phyloP scores from a whole-genome alignment of 139 green algal genomes.

The Chlamydomonas eustigma region DNA sequence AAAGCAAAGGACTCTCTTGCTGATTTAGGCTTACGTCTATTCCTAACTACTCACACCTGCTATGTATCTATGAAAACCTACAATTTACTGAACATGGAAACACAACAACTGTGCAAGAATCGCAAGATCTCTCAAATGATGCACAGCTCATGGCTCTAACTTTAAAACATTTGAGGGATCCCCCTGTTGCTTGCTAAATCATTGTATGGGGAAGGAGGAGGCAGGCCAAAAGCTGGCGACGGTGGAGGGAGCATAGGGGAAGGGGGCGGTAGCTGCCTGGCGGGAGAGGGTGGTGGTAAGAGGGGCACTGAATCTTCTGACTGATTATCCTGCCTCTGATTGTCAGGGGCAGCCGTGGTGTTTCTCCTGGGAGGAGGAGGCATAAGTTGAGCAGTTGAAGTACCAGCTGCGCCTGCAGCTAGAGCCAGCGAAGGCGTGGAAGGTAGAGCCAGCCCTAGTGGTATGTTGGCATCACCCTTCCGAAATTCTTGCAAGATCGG shows the following conservation, averaged over 20 bases:
- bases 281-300: slow-evolving; percentile 18
- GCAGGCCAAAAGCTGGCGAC: neutral
- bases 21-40: too few relatives aligned
- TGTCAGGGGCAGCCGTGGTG: neutral
- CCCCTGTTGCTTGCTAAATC: neutral
- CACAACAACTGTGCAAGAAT: too few relatives aligned
- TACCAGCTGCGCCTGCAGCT: neutral
- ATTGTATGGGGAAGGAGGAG: neutral
- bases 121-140: too few relatives aligned
- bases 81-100: too few relatives aligned
- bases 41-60: too few relatives aligned
- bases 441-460: slow-evolving; percentile 16
- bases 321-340: too few relatives aligned
- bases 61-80: too few relatives aligned
- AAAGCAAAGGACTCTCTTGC: too few relatives aligned
- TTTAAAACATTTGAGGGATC: neutral
- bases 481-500: slow-evolving; percentile 87
- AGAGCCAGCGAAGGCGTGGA: neutral
- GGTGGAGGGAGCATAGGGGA: slow-evolving; percentile 6
- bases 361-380: neutral
- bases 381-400: neutral
- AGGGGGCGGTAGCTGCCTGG: slow-evolving; percentile 13
- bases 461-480: slow-evolving; percentile 63
- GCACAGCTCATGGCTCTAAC: too few relatives aligned
- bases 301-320: neutral